These are phyloP conservation scores for Cyclospora cayetanensis DNA, from an alignment of 169 alveolate species.

Conservation along the genomic window DNA sequence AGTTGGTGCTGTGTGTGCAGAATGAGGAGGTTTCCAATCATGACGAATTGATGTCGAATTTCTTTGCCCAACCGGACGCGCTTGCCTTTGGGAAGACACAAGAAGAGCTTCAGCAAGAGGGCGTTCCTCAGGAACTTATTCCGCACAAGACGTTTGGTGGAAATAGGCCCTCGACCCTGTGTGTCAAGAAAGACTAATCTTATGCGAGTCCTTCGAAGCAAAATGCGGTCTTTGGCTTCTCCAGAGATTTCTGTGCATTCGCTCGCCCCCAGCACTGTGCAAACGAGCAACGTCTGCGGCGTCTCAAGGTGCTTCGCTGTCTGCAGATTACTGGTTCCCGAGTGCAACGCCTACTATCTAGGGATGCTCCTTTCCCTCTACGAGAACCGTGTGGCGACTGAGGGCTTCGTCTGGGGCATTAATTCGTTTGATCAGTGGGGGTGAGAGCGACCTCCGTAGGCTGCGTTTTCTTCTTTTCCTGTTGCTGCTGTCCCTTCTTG, in stretches of 20 bases:
- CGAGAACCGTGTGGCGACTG: slow-evolving; percentile 97
- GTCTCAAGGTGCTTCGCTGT: background rate
- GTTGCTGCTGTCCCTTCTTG: background rate
- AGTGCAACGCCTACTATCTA: slow-evolving; percentile 70
- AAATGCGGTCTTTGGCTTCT: background rate
- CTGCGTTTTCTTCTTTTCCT: background rate
- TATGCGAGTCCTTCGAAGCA: background rate
- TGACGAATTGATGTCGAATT: slow-evolving; percentile 98
- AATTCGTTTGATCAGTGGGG: slow-evolving; percentile 99
- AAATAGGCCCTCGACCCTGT: slow-evolving; percentile 92
- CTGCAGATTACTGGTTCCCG: slow-evolving; percentile 68
- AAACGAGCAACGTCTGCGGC: background rate
- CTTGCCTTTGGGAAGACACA: slow-evolving; percentile 91
- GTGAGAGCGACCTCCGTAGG: background rate
- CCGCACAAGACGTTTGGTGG: slow-evolving; percentile 96
- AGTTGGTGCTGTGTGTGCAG: background rate
- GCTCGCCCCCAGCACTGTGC: background rate
- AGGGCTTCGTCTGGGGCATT: slow-evolving; percentile 96
- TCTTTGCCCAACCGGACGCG: slow-evolving; percentile 99
- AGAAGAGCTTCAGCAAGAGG: slow-evolving; percentile 67
- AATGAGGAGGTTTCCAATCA: slow-evolving; percentile 84
- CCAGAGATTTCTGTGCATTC: too few species aligned
- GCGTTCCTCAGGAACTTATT: slow-evolving; percentile 83
- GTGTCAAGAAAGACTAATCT: too few species aligned
- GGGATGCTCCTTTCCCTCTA: slow-evolving; percentile 97